Evolutionary conservation across 192 early-diverging fungal genomes (phyloP).

Genomic region (Spizellomyces punctatus): DNA sequence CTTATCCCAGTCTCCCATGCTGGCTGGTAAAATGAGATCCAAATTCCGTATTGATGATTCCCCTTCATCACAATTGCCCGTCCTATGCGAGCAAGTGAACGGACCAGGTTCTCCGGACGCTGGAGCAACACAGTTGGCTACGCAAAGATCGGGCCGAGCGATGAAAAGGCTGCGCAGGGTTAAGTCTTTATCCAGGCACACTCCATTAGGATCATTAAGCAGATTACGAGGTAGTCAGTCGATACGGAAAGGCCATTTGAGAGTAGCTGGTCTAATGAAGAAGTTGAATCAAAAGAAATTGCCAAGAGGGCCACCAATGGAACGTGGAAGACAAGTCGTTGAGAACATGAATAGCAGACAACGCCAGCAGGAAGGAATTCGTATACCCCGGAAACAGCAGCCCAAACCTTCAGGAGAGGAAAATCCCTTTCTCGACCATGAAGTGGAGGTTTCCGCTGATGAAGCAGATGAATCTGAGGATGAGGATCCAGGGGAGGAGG

Average conservation of each 20-base stretch:
- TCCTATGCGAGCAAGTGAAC: too few species aligned
- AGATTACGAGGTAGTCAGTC: too few species aligned
- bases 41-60: constrained; percentile 16
- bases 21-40: background rate
- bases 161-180: constrained; percentile 18
- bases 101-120: background rate
- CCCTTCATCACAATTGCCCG: background rate
- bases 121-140: background rate
- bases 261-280: too few species aligned
- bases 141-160: background rate
- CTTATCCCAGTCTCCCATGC: background rate
- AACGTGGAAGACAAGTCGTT: too few species aligned
- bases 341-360: too few species aligned
- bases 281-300: too few species aligned
- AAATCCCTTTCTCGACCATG: background rate
- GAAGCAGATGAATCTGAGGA: background rate
- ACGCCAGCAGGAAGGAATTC: too few species aligned
- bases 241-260: too few species aligned
- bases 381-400: too few species aligned
- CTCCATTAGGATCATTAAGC: background rate
- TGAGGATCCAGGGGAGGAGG: constrained; percentile 18
- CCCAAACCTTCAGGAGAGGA: too few species aligned
- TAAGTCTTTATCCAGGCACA: constrained; percentile 14
- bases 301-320: too few species aligned
- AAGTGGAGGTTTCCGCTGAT: background rate